Evolutionary conservation across 2,329 filamentous ascomycete species (phyloP), one percentile per base, ranked within the genome.

Genomic region (Paecilomyces formosus): DNA sequence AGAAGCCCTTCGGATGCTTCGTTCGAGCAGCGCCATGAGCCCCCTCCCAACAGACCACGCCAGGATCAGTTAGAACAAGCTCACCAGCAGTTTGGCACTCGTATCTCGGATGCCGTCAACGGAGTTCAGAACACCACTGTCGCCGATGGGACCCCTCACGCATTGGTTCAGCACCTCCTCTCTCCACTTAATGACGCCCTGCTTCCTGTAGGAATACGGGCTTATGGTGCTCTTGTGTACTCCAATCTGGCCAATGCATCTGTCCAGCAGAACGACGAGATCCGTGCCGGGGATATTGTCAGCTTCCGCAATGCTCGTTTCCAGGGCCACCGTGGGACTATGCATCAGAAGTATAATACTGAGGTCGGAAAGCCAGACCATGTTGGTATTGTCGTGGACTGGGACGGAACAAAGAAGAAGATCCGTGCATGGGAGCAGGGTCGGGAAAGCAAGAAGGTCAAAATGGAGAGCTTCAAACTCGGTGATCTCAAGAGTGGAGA

Each of bases 341-440:
- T 99, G 89, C 92, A 97, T 71, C 88, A 90, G 64, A 97, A 97
- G 74, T 99, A 99, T 74, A 87, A 82, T 54, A 79, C 85, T 56
- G 94, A 99, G 65, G 90, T 97, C 1, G 92, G 92, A 63, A 94
- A 90, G 71, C 90, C 84, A 9, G 83, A 93, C 63, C 94, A 99
- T 68, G 93, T 97, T 0, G 94, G 85, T 1, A 79, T 99, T 2
- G 93, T 99, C 3, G 85, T 91, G 9, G 94, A 99, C 73, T 99
- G 94, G 94, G 94, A 99, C 73, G 94, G 94, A 2, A 96, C 91
- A 49, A 96, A 97, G 84, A 96, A 96, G 82, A 97, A 97, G 81
- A 88, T 99, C 26, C 81, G 92, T 28, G 92, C 88, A 1, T 97
- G 91, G 90, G 94, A 97, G 74, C 94, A 99, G 72, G 93, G 93